Base-by-base conservation (phyloP, 169 alveolate genomes). In the Babesia gibsoni region DNA sequence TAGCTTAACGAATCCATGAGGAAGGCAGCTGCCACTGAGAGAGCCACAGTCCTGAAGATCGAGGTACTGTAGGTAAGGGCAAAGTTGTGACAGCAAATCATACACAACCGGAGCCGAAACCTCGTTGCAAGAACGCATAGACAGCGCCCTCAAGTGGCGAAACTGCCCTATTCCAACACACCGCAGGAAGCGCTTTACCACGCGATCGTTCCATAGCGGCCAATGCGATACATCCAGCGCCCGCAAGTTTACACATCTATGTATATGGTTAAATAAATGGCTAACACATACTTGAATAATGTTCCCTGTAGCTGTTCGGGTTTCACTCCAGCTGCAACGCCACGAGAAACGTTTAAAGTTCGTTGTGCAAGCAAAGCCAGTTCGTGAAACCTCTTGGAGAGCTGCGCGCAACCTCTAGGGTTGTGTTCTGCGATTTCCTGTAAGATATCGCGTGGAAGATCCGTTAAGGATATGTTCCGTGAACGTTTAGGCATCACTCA, bases 211-310 rank as follows among this genome's bases (percentile, higher is more conserved):
- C 81, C 78, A 75, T 3, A 50, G 65, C 25, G 32, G 46, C 84
- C 84, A 75, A 10, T 79, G 80, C n/a, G 67, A 50, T 37, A 75
- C 84, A 30, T 75, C 70, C 20, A 75, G 73, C 27, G 33, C 33
- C 52, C 53, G 50, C 43, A 58, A 16, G 66, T 39, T 30, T 25
- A 69, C 59, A 69, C 58, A 69, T 69, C 66, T 56, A 69, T 23
- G 29, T 7, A n/a, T 20, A 43, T 32, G 46, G 36, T n/a, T 14
- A 3, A 46, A 59, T 18, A 45, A 2, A 7, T 4, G 14, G 0
- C 32, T 14, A 29, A 16, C 14, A 61, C 72, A 20, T 22, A 61
- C 72, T 61, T 61, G 58, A 61, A 61, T 7, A 61, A 20, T 0
- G 59, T 41, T 33, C 35, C 30, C n/a, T 20, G 45, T 22, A 61